Evolutionary conservation across 129 eudicot genomes (phyloP).

Genomic region (Ambrosia artemisiifolia): DNA sequence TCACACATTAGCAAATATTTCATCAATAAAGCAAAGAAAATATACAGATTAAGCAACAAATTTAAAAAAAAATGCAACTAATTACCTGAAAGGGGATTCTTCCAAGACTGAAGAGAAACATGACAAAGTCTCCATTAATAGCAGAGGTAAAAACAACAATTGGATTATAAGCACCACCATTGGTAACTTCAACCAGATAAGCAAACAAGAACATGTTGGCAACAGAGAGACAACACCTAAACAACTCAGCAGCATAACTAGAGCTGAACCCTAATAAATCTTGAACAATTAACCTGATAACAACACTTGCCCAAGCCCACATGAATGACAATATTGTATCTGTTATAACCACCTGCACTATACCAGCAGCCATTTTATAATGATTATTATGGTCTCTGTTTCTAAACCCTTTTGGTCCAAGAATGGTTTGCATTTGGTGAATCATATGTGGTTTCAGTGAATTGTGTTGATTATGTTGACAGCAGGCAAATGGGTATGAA

Average conservation of each 20-base stretch:
- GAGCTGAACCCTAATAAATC: conserved; percentile 40
- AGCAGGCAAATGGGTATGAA: not conserved
- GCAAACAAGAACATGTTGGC: conserved; percentile 64
- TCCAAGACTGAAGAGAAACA: conserved; percentile 54
- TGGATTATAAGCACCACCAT: conserved; percentile 79
- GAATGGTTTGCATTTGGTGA: not conserved
- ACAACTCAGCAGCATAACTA: conserved; percentile 42
- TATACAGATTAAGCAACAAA: not conserved
- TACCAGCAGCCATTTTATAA: conserved; percentile 28
- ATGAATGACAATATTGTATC: conserved; percentile 62
- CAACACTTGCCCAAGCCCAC: conserved; percentile 75
- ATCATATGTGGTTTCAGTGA: too few relatives aligned
- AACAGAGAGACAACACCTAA: conserved; percentile 37
- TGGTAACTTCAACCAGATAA: conserved; percentile 34
- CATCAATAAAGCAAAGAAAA: not conserved
- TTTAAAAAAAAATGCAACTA: not conserved
- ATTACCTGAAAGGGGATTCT: conserved; percentile 90
- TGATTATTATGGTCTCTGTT: not conserved
- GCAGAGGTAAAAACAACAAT: conserved; percentile 52
- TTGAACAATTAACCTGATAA: conserved; percentile 42
- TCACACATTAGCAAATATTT: not conserved
- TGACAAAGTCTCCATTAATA: conserved; percentile 45
- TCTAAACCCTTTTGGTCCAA: not conserved
- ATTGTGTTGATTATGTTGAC: conserved; percentile 13
- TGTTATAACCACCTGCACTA: conserved; percentile 34